These are phyloP conservation scores for Alternaria ventricosa DNA, from an alignment of 2,329 filamentous ascomycete genomes.

Conservation along the genomic window DNA sequence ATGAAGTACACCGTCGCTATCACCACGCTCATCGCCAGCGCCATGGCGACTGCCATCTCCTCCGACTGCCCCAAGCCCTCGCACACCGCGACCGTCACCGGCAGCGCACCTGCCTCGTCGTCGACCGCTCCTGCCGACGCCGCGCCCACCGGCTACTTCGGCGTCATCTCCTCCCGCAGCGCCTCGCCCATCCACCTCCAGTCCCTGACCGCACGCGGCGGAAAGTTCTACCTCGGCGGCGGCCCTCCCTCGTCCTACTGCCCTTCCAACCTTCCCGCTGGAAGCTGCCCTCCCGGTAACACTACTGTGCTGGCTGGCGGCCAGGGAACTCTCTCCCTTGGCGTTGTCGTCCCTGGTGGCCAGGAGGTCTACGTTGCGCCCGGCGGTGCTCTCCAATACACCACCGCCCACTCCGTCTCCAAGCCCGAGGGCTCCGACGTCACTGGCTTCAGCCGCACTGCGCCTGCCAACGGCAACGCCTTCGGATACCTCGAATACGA, in stretches of 20 bases:
- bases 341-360: conserved; percentile 66
- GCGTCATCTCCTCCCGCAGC: conserved; percentile 54
- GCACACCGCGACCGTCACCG: conserved; percentile 34
- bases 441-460: conserved; percentile 56
- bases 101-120: neutral
- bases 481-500: conserved; percentile 40
- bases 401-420: conserved; percentile 60
- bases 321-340: conserved; percentile 41
- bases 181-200: conserved; percentile 59
- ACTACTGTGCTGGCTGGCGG: conserved; percentile 55
- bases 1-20: conserved; percentile 45
- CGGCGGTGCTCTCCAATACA: conserved; percentile 63
- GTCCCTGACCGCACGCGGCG: conserved; percentile 55
- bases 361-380: conserved; percentile 65
- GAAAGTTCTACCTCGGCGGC: conserved; percentile 59
- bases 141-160: conserved; percentile 44
- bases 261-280: conserved; percentile 46
- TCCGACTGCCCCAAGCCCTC: conserved; percentile 24
- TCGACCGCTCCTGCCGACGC: neutral
- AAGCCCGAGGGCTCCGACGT: conserved; percentile 60
- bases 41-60: neutral
- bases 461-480: conserved; percentile 17
- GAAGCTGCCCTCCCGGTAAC: conserved; percentile 57
- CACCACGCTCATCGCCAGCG: conserved; percentile 5
- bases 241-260: conserved; percentile 56